A percentile compares a stretch with the other conserved stretches of the same genome.
Conservation (phyloP, 169 alveolate genomes). For the Plasmodium coatneyi region DNA sequence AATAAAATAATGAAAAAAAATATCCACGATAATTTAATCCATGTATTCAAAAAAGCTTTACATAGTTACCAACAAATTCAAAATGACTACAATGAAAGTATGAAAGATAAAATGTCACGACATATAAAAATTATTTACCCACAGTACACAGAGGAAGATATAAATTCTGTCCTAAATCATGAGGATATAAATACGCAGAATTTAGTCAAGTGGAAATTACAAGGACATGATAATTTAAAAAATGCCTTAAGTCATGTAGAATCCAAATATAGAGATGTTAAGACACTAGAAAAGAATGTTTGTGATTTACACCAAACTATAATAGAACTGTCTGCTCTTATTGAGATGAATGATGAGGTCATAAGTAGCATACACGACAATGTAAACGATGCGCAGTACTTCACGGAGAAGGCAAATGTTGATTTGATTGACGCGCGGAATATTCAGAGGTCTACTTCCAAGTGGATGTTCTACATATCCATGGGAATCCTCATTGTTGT, state of each 20-base stretch:
- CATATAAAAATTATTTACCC: conserved; percentile 72
- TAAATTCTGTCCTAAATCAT: conserved; percentile 48
- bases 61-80: conserved; percentile 48
- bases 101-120: conserved; percentile 65
- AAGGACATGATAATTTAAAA: conserved; percentile 70
- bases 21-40: conserved; percentile 59
- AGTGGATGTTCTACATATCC: conserved; percentile 68
- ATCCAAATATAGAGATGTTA: conserved; percentile 73
- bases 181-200: conserved; percentile 67
- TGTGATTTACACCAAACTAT: conserved; percentile 71
- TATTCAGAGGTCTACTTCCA: conserved; percentile 44
- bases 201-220: conserved; percentile 69
- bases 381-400: conserved; percentile 64
- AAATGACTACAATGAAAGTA: conserved; percentile 29
- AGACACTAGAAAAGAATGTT: conserved; percentile 64
- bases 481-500: conserved; percentile 24
- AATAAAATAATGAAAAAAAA: conserved; percentile 43
- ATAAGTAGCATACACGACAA: conserved; percentile 49
- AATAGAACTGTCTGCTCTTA: conserved; percentile 53
- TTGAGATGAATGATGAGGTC: conserved; percentile 71
- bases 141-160: conserved; percentile 54
- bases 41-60: conserved; percentile 67
- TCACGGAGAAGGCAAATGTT: conserved; percentile 73
- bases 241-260: conserved; percentile 73
- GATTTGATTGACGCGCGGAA: conserved; percentile 65